Evolutionary conservation across 2,329 filamentous ascomycete species (phyloP), one percentile per base, ranked within the genome.

Genomic region (Chaetomium globosum): DNA sequence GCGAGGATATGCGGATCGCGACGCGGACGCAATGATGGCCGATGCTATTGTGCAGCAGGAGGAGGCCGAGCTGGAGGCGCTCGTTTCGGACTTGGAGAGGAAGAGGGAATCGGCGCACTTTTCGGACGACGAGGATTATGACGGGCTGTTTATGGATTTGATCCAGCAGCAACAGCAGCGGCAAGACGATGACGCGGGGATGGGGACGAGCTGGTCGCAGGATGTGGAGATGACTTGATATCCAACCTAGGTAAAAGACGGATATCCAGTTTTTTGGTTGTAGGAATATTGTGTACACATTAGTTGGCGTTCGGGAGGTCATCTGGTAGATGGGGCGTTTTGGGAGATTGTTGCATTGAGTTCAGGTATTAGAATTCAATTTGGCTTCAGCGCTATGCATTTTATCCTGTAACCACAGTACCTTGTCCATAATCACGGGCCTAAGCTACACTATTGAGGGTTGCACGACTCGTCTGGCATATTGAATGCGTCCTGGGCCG

Each of bases 401-500:
- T 55, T 26, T 48, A 58, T 53, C 61, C 36, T 59, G 31, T 63
- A n/a, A 26, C 19, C 12, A 1, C 6, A 30, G 28, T 36, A 10
- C 9, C 21, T 16, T 51, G 48, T 5, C 30, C 13, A 31, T 36
- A 49, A 31, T 19, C 26, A 23, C 31, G 46, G 21, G 8, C 13
- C 8, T 13, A 12, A 31, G 19, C 36, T 28, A 30, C 48, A 23
- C 56, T 79, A 89, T 79, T 89, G 87, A 64, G 83, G 83, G 67
- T 85, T 84, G 71, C 87, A 89, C 30, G 84, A 81, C 71, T 89
- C 87, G 70, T 89, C 87, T 30, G 85, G 81, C 39, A 79, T 82
- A 51, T 82, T 84, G 65, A 89, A 81, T 7, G 84, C 85, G 70
- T 94, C 91, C 74, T 94, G 91, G 21, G 91, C 90, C 58, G 90